Evolutionary conservation across 352 stramenopile species (phyloP).

Genomic region (Phytophthora pistaciae): DNA sequence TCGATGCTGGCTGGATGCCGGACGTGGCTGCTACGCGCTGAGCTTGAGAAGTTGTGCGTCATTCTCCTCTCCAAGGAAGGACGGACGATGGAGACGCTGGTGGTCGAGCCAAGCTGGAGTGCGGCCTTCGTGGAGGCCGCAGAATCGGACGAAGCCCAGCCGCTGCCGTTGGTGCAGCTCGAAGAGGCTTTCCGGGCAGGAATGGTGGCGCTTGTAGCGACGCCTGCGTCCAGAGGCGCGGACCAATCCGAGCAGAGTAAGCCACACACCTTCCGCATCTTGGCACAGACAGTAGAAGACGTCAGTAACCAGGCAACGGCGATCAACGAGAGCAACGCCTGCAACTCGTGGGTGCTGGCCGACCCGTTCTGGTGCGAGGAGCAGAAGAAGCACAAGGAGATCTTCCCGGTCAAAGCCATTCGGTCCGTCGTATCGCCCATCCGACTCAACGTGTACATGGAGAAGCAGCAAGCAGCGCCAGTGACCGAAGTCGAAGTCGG

Average conservation of each 20-base stretch:
- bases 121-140: conserved; percentile 18
- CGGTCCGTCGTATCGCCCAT: conserved; percentile 48
- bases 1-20: conserved; percentile 74
- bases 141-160: conserved; percentile 31
- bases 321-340: conserved; percentile 45
- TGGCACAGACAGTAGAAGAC: conserved; percentile 71
- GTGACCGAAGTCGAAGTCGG: neutral
- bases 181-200: conserved; percentile 71
- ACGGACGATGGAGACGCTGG: conserved; percentile 50
- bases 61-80: conserved; percentile 65
- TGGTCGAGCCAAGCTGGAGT: conserved; percentile 63
- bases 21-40: conserved; percentile 62
- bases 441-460: conserved; percentile 70
- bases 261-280: conserved; percentile 72
- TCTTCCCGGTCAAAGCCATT: conserved; percentile 61
- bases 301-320: conserved; percentile 37
- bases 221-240: conserved; percentile 19
- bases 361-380: conserved; percentile 64
- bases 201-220: conserved; percentile 66
- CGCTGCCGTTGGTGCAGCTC: conserved; percentile 55
- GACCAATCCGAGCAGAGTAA: conserved; percentile 6
- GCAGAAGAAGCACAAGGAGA: conserved; percentile 30
- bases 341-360: conserved; percentile 78
- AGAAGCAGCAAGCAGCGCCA: conserved; percentile 32
- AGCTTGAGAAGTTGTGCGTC: conserved; percentile 76